phyloP scores from a whole-genome alignment of 495 filamentous ascomycete species.

The Lasiosphaeria miniovina region DNA sequence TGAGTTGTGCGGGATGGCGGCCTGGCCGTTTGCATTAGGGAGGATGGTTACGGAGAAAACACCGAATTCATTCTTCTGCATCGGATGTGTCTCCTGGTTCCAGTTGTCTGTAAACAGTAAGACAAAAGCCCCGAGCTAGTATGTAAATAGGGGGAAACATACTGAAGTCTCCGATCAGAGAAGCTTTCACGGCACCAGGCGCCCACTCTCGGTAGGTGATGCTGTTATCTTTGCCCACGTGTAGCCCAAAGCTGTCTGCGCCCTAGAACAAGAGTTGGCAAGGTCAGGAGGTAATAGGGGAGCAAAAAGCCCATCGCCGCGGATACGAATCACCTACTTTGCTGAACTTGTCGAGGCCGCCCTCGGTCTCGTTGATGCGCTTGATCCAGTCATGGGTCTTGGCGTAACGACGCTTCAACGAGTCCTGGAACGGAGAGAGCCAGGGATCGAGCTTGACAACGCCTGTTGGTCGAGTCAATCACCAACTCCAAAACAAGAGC shows the following conservation, averaged over 20 bases:
- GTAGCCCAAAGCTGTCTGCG: constrained; percentile 81
- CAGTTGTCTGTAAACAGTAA: constrained; percentile 65
- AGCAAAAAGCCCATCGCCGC: neutral
- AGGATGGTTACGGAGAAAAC: constrained; percentile 82
- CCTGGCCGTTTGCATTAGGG: constrained; percentile 62
- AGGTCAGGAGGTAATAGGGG: neutral
- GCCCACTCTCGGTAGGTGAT: constrained; percentile 96
- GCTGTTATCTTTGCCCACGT: constrained; percentile 72
- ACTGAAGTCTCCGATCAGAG: constrained; percentile 97
- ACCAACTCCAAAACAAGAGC: neutral
- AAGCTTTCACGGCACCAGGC: constrained; percentile 77
- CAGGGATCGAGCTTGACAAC: constrained; percentile 86
- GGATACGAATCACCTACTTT: constrained; percentile 50
- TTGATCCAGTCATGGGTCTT: constrained; percentile 88
- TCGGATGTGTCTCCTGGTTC: constrained; percentile 75
- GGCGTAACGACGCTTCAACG: constrained; percentile 69
- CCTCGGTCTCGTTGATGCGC: constrained; percentile 76
- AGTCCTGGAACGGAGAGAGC: constrained; percentile 78
- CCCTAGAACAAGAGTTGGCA: constrained; percentile 52
- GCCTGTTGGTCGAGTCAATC: constrained; percentile 50
- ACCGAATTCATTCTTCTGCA: constrained; percentile 83
- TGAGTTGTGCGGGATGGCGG: constrained; percentile 85
- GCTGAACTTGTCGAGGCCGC: constrained; percentile 89
- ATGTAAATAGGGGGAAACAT: constrained; percentile 12
- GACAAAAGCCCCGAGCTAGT: neutral